A percentile compares a stretch with the other conserved stretches of the same genome.
phyloP scores from a whole-genome alignment of 2,329 filamentous ascomycete genomes.

The Alternaria sp. region DNA sequence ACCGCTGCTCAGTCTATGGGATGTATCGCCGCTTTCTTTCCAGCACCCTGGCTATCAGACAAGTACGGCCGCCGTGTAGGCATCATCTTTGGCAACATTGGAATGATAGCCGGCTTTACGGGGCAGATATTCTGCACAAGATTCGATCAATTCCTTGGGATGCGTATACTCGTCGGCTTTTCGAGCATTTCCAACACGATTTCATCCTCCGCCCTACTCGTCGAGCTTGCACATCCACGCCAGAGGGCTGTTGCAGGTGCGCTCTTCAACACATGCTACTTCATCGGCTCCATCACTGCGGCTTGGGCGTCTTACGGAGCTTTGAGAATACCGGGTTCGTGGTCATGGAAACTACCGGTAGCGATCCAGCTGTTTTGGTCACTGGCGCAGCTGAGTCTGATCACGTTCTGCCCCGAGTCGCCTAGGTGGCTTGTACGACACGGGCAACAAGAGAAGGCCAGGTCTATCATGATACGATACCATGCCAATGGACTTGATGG shows the following conservation, averaged over 20 bases:
- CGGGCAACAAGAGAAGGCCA: conserved; percentile 60
- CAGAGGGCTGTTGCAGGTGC: conserved; percentile 20
- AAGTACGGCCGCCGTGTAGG: conserved; percentile 19
- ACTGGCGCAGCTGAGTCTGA: conserved; percentile 4
- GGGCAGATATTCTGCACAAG: conserved; percentile 16
- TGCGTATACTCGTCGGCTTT: conserved; percentile 17
- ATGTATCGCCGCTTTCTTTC: conserved; percentile 25
- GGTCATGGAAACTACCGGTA: conserved; percentile 21
- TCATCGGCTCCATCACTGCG: conserved; percentile 15
- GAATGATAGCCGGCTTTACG: conserved; percentile 13
- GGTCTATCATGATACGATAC: conserved; percentile 60
- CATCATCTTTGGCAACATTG: conserved; percentile 15
- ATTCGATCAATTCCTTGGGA: conserved; percentile 10
- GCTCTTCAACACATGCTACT: conserved; percentile 24
- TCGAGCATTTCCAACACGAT: conserved; percentile 18
- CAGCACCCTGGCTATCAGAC: conserved; percentile 24
- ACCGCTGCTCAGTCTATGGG: conserved; percentile 22
- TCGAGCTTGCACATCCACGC: conserved; percentile 23
- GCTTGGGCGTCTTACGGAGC: conserved; percentile 17
- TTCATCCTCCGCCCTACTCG: conserved; percentile 12
- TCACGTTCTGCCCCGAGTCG: conserved; percentile 56
- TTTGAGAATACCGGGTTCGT: conserved; percentile 8
- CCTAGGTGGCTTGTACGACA: conserved; percentile 65
- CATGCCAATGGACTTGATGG: conserved; percentile 54
- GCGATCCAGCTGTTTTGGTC: conserved; percentile 15